phyloP scores from a whole-genome alignment of 805 yeast species.

The Saccharomycopsis guyanensis region DNA sequence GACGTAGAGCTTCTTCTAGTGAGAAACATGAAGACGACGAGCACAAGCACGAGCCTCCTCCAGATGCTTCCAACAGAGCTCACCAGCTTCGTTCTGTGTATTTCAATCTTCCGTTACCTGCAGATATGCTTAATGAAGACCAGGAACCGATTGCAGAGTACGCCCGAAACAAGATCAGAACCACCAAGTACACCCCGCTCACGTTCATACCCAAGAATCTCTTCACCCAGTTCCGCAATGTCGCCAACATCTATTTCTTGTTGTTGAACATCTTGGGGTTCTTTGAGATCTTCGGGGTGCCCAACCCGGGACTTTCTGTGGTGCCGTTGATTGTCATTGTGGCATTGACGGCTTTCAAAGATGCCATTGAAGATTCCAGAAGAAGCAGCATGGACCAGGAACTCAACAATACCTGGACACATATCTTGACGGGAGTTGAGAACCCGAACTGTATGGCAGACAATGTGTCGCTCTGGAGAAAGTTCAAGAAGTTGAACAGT shows the following conservation, averaged over 20 bases:
- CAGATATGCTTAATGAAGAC: slow-evolving; percentile 47
- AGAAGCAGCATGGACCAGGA: slow-evolving; percentile 66
- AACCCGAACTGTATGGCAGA: slow-evolving; percentile 61
- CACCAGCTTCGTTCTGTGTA: slow-evolving; percentile 43
- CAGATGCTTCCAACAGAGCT: slow-evolving; percentile 30
- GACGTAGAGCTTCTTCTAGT: slow-evolving; percentile 4
- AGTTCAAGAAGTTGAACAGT: slow-evolving; percentile 48
- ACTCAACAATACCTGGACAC: slow-evolving; percentile 67
- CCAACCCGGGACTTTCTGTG: slow-evolving; percentile 64
- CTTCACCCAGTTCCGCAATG: slow-evolving; percentile 69
- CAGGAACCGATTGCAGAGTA: slow-evolving; percentile 55
- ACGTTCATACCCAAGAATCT: slow-evolving; percentile 84
- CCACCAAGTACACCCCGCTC: slow-evolving; percentile 91
- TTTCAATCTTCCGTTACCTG: slow-evolving; percentile 56
- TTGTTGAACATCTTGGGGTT: slow-evolving; percentile 71
- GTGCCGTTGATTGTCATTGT: slow-evolving; percentile 79
- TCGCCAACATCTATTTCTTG: slow-evolving; percentile 86
- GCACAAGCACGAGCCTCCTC: slow-evolving; percentile 30
- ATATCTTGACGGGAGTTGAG: slow-evolving; percentile 45
- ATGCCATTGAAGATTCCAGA: slow-evolving; percentile 75
- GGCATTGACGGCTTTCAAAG: slow-evolving; percentile 64
- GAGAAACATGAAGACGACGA: slow-evolving; percentile 22
- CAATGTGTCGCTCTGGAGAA: slow-evolving; percentile 60
- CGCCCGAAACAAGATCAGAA: slow-evolving; percentile 86
- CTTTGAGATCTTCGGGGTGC: slow-evolving; percentile 72